A percentile compares a stretch with the other conserved stretches of the same genome.
Conservation (phyloP, 129 eudicot species). For the Apium graveolens region DNA sequence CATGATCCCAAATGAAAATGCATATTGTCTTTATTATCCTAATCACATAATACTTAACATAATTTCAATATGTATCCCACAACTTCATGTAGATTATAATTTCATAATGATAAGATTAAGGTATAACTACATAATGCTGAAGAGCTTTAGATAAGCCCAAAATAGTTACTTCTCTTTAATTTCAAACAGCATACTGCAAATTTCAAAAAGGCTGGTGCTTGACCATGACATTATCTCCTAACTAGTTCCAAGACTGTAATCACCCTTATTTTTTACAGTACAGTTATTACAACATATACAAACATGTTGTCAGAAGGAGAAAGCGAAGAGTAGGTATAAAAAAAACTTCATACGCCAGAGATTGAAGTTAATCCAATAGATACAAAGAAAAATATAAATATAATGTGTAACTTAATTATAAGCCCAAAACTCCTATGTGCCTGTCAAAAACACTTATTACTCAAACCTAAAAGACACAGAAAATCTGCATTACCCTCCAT, state of each 20-base stretch:
- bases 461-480: too few species aligned
- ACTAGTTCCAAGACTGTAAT: background rate
- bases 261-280: background rate
- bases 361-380: background rate
- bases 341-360: background rate
- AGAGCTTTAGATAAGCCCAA: background rate
- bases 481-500: background rate
- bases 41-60: background rate
- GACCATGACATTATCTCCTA: background rate
- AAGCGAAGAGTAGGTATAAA: background rate
- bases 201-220: background rate
- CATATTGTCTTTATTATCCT: too few species aligned
- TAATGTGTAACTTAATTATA: too few species aligned
- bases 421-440: background rate
- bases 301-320: background rate
- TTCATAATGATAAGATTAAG: too few species aligned
- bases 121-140: background rate
- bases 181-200: background rate
- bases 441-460: background rate
- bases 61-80: background rate
- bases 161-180: background rate
- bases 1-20: background rate
- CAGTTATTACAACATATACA: background rate
- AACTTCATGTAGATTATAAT: background rate
- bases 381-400: too few species aligned